phyloP scores from a whole-genome alignment of 805 yeast genomes.

The Candida rishiriensis region DNA sequence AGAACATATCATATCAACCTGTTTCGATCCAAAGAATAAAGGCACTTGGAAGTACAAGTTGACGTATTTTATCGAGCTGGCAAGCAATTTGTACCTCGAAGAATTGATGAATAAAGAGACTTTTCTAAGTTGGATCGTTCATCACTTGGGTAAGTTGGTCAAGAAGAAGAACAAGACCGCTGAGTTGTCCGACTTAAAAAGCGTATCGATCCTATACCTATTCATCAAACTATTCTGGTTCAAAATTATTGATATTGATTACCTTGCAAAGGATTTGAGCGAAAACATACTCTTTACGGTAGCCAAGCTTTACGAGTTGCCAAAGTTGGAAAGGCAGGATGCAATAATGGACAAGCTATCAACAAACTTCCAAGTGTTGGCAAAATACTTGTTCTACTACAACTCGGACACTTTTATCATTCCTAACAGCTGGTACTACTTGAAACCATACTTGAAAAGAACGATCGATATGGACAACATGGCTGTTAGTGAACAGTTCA shows the following conservation, averaged over 20 bases:
- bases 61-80: constrained; percentile 54
- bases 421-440: constrained; percentile 56
- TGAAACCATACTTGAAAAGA: constrained; percentile 45
- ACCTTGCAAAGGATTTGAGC: constrained; percentile 59
- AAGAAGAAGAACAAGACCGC: constrained; percentile 8
- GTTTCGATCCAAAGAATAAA: constrained; percentile 25
- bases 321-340: constrained; percentile 11
- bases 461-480: constrained; percentile 32
- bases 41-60: constrained; percentile 46
- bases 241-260: constrained; percentile 52
- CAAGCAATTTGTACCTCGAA: constrained; percentile 65
- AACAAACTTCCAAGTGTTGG: constrained; percentile 28
- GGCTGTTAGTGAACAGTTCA: constrained; percentile 43
- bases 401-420: constrained; percentile 59
- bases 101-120: constrained; percentile 56
- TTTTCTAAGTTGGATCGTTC: constrained; percentile 62
- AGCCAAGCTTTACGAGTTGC: constrained; percentile 16
- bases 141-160: constrained; percentile 36
- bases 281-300: constrained; percentile 45
- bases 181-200: constrained; percentile 18
- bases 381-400: constrained; percentile 40
- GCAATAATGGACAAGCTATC: constrained; percentile 17
- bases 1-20: constrained; percentile 45
- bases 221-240: constrained; percentile 68
- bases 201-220: constrained; percentile 35